These are phyloP conservation scores for Basipetospora chlamydospora DNA, from an alignment of 2,329 filamentous ascomycete species.

Conservation along the genomic window DNA sequence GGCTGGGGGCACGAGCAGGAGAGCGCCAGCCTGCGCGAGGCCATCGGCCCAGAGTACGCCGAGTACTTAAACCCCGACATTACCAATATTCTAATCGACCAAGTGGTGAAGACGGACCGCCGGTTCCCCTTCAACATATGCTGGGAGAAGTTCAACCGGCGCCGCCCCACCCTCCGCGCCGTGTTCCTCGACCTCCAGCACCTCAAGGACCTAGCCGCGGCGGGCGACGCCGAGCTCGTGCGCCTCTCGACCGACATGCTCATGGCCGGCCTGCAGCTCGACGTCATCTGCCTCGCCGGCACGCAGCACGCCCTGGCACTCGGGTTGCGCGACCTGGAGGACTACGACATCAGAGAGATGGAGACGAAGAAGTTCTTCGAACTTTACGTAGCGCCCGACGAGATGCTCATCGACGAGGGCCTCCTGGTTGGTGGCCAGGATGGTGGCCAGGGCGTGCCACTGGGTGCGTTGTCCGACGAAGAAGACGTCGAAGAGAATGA, in stretches of 20 bases:
- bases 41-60: no score
- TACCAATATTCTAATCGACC: not conserved
- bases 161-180: constrained; percentile 1
- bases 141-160: not conserved
- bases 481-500: no score
- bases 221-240: not conserved
- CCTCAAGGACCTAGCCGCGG: not conserved
- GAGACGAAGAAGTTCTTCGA: no score
- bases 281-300: constrained; percentile 1
- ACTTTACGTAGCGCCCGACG: not conserved
- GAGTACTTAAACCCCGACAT: not conserved
- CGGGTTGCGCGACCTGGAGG: no score
- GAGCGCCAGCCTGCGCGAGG: no score
- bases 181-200: constrained; percentile 2
- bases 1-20: no score
- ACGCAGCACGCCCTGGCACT: not conserved
- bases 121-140: not conserved
- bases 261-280: not conserved
- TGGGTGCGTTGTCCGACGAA: no score
- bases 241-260: not conserved
- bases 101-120: not conserved
- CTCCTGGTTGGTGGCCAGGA: no score
- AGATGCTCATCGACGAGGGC: not conserved
- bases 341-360: no score
- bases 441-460: no score